A percentile compares a stretch with the other conserved stretches of the same genome.
phyloP scores from a whole-genome alignment of 208 protist genomes.

The Leptomonas seymouri region DNA sequence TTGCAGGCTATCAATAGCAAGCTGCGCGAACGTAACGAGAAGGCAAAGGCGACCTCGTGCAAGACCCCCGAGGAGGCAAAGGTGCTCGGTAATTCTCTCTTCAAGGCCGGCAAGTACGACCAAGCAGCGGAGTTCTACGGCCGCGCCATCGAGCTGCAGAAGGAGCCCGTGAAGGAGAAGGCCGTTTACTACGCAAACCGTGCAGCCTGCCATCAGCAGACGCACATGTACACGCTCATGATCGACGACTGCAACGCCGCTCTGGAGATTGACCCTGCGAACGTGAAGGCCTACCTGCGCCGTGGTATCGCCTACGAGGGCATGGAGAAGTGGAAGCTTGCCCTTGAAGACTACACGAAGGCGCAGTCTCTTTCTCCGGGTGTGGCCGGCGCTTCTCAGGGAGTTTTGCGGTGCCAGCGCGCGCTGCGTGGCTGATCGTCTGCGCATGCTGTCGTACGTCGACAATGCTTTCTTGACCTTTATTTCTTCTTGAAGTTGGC shows the following conservation, averaged over 20 bases:
- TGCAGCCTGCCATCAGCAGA: slow-evolving; percentile 91
- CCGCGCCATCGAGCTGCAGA: slow-evolving; percentile 87
- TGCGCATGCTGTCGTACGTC: neutral
- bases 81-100: slow-evolving; percentile 88
- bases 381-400: slow-evolving; percentile 64
- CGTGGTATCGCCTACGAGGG: slow-evolving; percentile 92
- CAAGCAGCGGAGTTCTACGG: slow-evolving; percentile 87
- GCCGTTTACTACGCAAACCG: slow-evolving; percentile 91
- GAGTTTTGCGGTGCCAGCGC: slow-evolving; percentile 82
- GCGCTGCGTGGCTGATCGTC: slow-evolving; percentile 42
- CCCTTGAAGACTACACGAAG: slow-evolving; percentile 86
- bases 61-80: slow-evolving; percentile 89
- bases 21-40: slow-evolving; percentile 86
- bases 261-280: slow-evolving; percentile 66
- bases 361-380: slow-evolving; percentile 63
- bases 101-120: slow-evolving; percentile 90
- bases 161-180: slow-evolving; percentile 64
- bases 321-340: slow-evolving; percentile 91
- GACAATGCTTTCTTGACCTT: neutral
- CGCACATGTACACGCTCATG: slow-evolving; percentile 84
- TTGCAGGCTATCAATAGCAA: slow-evolving; percentile 64
- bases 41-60: slow-evolving; percentile 67
- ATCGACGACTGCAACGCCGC: slow-evolving; percentile 88
- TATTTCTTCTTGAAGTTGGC: slow-evolving; percentile 1
- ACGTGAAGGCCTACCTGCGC: slow-evolving; percentile 92